A percentile compares a stretch with the other conserved stretches of the same genome.
phyloP scores from a whole-genome alignment of 768 basidiomycete genomes.

The Phanerochaete carnosa region DNA sequence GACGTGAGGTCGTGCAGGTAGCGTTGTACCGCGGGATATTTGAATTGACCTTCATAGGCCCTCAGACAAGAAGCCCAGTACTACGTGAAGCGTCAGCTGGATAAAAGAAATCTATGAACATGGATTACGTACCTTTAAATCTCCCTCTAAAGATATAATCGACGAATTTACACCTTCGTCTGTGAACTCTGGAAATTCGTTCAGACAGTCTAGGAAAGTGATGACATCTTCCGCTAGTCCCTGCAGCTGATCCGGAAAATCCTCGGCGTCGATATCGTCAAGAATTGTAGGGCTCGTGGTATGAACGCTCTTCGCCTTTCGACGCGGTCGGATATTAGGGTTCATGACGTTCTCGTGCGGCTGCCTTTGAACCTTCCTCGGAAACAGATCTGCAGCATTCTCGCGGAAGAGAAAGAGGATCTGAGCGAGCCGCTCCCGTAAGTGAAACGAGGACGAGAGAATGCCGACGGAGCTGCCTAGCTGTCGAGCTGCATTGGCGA shows the following conservation, averaged over 20 bases:
- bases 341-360: slow-evolving; percentile 36
- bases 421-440: slow-evolving; percentile 66
- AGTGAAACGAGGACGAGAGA: slow-evolving; percentile 67
- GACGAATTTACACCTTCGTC: slow-evolving; percentile 70
- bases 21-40: slow-evolving; percentile 65
- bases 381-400: slow-evolving; percentile 77
- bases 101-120: not conserved
- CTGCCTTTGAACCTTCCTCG: slow-evolving; percentile 52
- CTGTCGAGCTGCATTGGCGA: slow-evolving; percentile 73
- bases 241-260: slow-evolving; percentile 64
- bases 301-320: slow-evolving; percentile 37
- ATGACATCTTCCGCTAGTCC: slow-evolving; percentile 61
- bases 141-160: slow-evolving; percentile 63
- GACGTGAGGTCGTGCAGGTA: slow-evolving; percentile 71
- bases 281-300: slow-evolving; percentile 50
- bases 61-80: slow-evolving; percentile 74
- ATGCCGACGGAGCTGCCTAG: slow-evolving; percentile 77
- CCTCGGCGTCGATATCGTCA: slow-evolving; percentile 59
- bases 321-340: slow-evolving; percentile 30
- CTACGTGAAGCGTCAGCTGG: slow-evolving; percentile 29
- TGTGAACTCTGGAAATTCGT: slow-evolving; percentile 77
- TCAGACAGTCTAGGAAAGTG: slow-evolving; percentile 66
- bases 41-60: slow-evolving; percentile 67
- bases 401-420: slow-evolving; percentile 69
- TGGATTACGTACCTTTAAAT: slow-evolving; percentile 33